Evolutionary conservation across 306 rosid species (phyloP).

Genomic region (Cucumis sativus): DNA sequence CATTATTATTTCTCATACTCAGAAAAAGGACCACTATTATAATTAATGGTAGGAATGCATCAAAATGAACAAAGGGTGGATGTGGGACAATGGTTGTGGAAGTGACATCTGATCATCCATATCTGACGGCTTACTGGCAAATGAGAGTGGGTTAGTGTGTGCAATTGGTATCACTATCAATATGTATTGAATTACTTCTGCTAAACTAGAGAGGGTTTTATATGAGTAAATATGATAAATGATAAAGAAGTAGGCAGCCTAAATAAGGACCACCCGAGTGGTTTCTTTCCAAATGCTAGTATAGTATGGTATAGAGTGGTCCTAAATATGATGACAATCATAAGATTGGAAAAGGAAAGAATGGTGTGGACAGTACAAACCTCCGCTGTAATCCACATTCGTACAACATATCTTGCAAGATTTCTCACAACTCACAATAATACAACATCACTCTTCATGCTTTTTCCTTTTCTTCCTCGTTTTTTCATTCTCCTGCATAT

Average conservation of each 20-base stretch:
- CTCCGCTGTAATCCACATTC: not conserved
- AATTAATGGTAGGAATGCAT: not conserved
- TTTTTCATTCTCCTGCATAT: not conserved
- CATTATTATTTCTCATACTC: not conserved
- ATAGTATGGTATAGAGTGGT: not conserved
- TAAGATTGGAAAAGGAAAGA: slow-evolving; percentile 3
- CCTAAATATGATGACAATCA: slow-evolving; percentile 2
- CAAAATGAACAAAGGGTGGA: not conserved
- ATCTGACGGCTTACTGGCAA: not conserved
- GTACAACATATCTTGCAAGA: not conserved
- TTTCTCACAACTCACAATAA: not conserved
- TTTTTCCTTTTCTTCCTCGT: not conserved
- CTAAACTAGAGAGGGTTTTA: not conserved
- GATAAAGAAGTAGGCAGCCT: not conserved
- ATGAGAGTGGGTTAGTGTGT: not conserved
- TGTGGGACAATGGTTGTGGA: not conserved
- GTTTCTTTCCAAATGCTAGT: not conserved
- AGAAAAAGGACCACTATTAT: not conserved
- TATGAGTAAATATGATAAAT: slow-evolving; percentile 1
- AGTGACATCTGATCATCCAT: not conserved
- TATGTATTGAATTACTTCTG: not conserved
- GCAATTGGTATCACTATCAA: not conserved
- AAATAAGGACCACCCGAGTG: slow-evolving; percentile 2
- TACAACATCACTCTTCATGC: not conserved
- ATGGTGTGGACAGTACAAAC: not conserved